A percentile compares a stretch with the other conserved stretches of the same genome.
Conservation (phyloP, 2,329 filamentous ascomycete species). For the Plectosphaerella plurivora region DNA sequence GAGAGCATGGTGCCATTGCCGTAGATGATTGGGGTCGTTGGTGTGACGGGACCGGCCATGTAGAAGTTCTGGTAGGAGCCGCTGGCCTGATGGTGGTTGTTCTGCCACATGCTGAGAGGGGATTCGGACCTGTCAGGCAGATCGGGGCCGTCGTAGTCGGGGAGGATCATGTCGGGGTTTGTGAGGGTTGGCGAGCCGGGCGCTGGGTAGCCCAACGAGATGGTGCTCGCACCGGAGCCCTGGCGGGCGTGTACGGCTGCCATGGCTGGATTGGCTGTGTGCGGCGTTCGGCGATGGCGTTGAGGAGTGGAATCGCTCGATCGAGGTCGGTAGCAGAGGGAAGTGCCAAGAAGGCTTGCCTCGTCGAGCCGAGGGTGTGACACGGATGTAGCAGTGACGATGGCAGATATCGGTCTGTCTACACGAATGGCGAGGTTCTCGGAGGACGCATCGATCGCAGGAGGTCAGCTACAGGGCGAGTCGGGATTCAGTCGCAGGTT, state of each 20-base stretch:
- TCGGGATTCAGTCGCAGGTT: too few relatives aligned
- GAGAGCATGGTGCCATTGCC: constrained; percentile 67
- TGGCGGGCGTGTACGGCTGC: constrained; percentile 17
- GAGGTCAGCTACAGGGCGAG: too few relatives aligned
- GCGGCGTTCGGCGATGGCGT: neutral
- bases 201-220: constrained; percentile 30
- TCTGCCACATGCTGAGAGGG: constrained; percentile 49
- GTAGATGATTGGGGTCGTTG: constrained; percentile 62
- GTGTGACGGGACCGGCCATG: constrained; percentile 39
- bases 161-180: constrained; percentile 92
- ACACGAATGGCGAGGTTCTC: too few relatives aligned
- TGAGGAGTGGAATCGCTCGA: neutral
- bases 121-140: constrained; percentile 49
- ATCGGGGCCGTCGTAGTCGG: constrained; percentile 59
- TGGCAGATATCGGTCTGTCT: too few relatives aligned
- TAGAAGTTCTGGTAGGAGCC: constrained; percentile 39
- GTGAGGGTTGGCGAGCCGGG: constrained; percentile 82
- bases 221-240: constrained; percentile 18
- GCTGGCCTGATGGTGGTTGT: constrained; percentile 30
- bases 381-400: too few relatives aligned
- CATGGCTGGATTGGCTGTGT: constrained; percentile 17
- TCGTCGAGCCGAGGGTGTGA: too few relatives aligned
- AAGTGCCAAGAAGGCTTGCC: too few relatives aligned
- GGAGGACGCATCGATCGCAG: too few relatives aligned
- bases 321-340: too few relatives aligned